Conservation (phyloP, 345 rosid genomes). For the Syzygium aqueum region DNA sequence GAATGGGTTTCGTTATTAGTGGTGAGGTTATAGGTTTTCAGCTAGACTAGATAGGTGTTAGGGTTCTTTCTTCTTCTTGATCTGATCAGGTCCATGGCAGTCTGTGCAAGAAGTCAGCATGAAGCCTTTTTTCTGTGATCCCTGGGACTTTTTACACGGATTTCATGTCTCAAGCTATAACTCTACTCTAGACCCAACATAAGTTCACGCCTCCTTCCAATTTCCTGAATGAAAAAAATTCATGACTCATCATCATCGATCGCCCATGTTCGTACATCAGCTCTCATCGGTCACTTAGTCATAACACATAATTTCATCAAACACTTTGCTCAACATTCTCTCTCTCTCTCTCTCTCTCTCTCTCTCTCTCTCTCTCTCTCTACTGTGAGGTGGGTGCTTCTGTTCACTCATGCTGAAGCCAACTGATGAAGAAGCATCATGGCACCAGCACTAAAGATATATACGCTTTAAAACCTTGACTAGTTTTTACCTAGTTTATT, state of each 20-base stretch:
- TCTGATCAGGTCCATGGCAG: neutral
- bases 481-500: neutral
- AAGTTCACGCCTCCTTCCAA: neutral
- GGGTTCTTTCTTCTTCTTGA: neutral
- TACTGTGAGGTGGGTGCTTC: neutral
- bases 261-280: neutral
- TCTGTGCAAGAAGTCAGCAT: neutral
- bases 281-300: neutral
- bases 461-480: neutral
- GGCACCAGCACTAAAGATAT: neutral
- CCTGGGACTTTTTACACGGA: neutral
- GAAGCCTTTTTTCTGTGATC: neutral
- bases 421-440: neutral
- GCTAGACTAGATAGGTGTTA: neutral
- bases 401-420: conserved; percentile 2
- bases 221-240: neutral
- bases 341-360: neutral
- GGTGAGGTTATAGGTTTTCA: neutral
- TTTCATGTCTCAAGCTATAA: neutral
- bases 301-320: neutral
- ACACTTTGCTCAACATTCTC: neutral
- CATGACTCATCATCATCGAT: neutral
- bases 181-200: neutral
- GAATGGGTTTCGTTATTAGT: neutral
- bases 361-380: neutral